A percentile compares a stretch with the other conserved stretches of the same genome.
Evolutionary conservation across 2,329 filamentous ascomycete genomes (phyloP).

Genomic region (Conoideocrella luteorostrata): DNA sequence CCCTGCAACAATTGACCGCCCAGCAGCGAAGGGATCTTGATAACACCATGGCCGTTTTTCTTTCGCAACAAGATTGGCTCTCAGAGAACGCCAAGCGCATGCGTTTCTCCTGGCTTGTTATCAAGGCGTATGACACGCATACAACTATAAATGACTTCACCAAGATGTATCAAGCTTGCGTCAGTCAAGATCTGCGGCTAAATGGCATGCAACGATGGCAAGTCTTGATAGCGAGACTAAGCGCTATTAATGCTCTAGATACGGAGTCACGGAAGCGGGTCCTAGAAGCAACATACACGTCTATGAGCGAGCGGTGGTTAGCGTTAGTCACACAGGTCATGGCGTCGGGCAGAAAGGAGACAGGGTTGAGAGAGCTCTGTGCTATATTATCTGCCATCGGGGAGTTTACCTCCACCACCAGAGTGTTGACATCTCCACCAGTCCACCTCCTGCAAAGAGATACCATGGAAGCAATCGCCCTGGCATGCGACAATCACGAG

Average conservation of each 20-base stretch:
- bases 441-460: conserved; percentile 7
- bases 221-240: conserved; percentile 11
- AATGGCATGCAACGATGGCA: conserved; percentile 17
- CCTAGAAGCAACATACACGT: conserved; percentile 8
- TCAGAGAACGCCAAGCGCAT: conserved; percentile 8
- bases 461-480: conserved; percentile 12
- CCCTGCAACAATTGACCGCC: conserved; percentile 9
- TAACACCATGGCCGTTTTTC: conserved; percentile 8
- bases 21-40: conserved; percentile 10
- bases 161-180: conserved; percentile 4
- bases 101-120: conserved; percentile 17
- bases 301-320: conserved; percentile 15
- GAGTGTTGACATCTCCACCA: conserved; percentile 8
- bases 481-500: conserved; percentile 17
- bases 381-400: conserved; percentile 10
- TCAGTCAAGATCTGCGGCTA: conserved; percentile 2
- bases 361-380: conserved; percentile 12
- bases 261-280: conserved; percentile 5
- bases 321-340: conserved; percentile 10
- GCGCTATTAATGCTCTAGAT: conserved; percentile 8
- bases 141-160: conserved; percentile 12
- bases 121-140: conserved; percentile 13
- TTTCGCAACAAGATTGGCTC: conserved; percentile 9
- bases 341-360: neutral
- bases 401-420: conserved; percentile 10